Conservation (phyloP, 352 stramenopile genomes). For the Phytophthora meadii region DNA sequence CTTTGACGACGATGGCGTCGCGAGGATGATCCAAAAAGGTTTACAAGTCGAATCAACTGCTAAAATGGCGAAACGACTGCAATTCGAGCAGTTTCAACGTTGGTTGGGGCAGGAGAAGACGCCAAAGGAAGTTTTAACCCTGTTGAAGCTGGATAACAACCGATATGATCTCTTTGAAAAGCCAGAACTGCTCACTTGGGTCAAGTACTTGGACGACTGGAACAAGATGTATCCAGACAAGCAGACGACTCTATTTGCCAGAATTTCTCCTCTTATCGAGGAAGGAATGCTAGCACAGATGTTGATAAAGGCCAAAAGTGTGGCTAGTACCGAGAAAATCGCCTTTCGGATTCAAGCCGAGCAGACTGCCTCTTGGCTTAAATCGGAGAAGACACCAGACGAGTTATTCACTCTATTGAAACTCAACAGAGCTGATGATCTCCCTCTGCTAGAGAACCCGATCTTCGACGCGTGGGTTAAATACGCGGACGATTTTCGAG, state of each 20-base stretch:
- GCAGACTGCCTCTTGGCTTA: conserved; percentile 11
- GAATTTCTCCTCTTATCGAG: not conserved
- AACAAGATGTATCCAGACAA: conserved; percentile 3
- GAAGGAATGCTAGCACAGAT: conserved; percentile 4
- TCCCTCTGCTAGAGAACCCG: conserved; percentile 1
- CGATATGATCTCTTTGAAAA: conserved; percentile 12
- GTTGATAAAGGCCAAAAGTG: conserved; percentile 12
- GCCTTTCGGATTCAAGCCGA: conserved; percentile 10
- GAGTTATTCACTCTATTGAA: conserved; percentile 2
- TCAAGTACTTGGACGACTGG: conserved; percentile 23
- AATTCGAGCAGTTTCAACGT: not conserved
- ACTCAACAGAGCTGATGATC: not conserved
- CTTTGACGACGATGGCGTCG: conserved; percentile 8
- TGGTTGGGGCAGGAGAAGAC: conserved; percentile 2
- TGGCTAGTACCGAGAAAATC: conserved; percentile 10
- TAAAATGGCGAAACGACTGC: not conserved
- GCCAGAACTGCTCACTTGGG: conserved; percentile 10
- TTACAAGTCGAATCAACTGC: conserved; percentile 1
- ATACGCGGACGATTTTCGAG: conserved; percentile 15
- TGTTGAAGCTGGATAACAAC: conserved; percentile 12
- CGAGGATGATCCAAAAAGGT: conserved; percentile 14
- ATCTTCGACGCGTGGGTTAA: conserved; percentile 8
- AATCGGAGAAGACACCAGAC: not conserved
- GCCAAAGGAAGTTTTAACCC: not conserved
- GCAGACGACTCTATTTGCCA: conserved; percentile 6